Evolutionary conservation across 2,329 filamentous ascomycete genomes (phyloP), one percentile per base, ranked within the genome.

Genomic region (Penicillium glabrum): DNA sequence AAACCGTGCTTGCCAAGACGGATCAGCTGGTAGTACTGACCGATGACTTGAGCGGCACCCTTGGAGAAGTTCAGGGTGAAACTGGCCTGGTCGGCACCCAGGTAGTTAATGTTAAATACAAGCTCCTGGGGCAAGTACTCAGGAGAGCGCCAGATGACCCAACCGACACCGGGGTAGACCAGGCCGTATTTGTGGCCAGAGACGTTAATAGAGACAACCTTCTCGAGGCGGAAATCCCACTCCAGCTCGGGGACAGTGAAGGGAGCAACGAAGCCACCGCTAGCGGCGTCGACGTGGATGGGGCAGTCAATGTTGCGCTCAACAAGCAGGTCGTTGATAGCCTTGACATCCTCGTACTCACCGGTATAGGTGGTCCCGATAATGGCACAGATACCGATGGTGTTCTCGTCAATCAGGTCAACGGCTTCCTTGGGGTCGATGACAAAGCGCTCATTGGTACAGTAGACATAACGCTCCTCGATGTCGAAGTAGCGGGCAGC

Each of bases 21-120:
- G 73, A 97, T 96, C 71, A 98, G 84, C 78, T 97, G 93, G 80
- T 98, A 97, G 80, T 97, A 98, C 77, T 98, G 93, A 27, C 91
- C 93, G 60, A 98, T 96, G 69, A 97, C 90, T 72, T 97, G 93
- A 6, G 89, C 91, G 13, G 93, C 93, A 56, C 93, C 93, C 75
- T 96, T 96, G 71, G 90, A 96, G 81, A 98, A 98, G 82, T 98
- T 98, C 58, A 98, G 86, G 0, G 93, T 97, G 79, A 97, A 97
- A 3, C 91, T 96, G 2, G 92, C 89, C 74, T 98, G 93, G 71
- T 97, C 91, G 11, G 93, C 93, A 49, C 93, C 93, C 6, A 97
- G 88, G 78, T 98, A 98, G 83, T 97, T 97, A 84, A 98, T 97
- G 83, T 96, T 97, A 85, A 98, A 98, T 68, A 98, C 91, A 23